Conservation (phyloP, 2,329 filamentous ascomycete species). For the Thielaviopsis populi region DNA sequence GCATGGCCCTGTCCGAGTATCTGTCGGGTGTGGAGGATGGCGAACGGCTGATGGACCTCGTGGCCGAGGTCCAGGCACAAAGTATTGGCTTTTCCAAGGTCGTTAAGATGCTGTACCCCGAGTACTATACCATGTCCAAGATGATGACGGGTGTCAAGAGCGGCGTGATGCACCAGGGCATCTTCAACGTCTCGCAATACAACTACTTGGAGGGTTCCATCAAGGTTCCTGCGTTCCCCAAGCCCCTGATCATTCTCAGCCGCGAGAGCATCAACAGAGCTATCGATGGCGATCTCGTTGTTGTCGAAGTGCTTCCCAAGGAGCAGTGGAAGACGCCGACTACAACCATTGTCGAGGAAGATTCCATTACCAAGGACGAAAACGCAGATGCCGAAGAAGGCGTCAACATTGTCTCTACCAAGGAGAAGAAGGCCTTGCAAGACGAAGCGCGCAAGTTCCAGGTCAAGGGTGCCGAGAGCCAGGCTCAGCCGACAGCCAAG, state of each 20-base stretch:
- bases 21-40: conserved; percentile 72
- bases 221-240: conserved; percentile 78
- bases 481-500: conserved; percentile 75
- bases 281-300: conserved; percentile 81
- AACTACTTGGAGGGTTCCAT: conserved; percentile 94
- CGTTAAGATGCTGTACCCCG: conserved; percentile 63
- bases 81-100: conserved; percentile 44
- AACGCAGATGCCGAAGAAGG: conserved; percentile 69
- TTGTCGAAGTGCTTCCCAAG: conserved; percentile 81
- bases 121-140: conserved; percentile 77
- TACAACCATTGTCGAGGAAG: conserved; percentile 90
- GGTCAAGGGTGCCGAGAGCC: conserved; percentile 57
- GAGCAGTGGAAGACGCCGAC: conserved; percentile 96
- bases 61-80: conserved; percentile 61
- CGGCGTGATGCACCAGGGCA: conserved; percentile 80
- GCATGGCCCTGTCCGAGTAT: conserved; percentile 57
- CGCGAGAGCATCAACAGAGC: conserved; percentile 93
- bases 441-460: conserved; percentile 84
- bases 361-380: conserved; percentile 79
- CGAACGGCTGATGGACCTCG: conserved; percentile 81
- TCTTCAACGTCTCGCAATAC: conserved; percentile 92
- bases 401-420: conserved; percentile 50
- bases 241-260: conserved; percentile 72
- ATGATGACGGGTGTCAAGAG: conserved; percentile 89
- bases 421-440: conserved; percentile 72